Base-by-base conservation (phyloP, 306 rosid species). In the Citrullus amarus region DNA sequence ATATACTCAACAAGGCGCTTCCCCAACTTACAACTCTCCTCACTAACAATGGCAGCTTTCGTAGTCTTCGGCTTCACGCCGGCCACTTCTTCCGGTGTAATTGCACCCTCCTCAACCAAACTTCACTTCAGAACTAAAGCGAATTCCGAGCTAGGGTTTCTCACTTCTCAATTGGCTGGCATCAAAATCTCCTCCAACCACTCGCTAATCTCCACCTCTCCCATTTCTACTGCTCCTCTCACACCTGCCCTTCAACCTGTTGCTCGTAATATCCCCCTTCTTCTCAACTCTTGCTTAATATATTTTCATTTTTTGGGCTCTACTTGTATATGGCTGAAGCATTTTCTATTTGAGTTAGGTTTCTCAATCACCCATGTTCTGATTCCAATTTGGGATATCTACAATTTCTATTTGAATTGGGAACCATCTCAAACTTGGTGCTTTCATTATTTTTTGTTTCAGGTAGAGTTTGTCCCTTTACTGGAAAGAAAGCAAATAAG, bases 401-500 rank as follows among this genome's bases (percentile, higher is more conserved):
- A 16, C 0, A 67, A 39, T 67, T 41, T 15, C 9, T 53, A 10
- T 44, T 44, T 44, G 12, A 44, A 6, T 44, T 75, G 60, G 72
- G 65, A 20, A 15, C 8, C 79, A 59, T 77, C 20, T 75, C 22
- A 15, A 30, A 25, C 30, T 50, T 41, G 5, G 54, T 48, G 56
- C 34, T 10, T n/a, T 11, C 16, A 6, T 68, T 10, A 10, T 68
- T 68, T n/a, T 1, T 0, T 68, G 32, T 46, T 70, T 77, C 88
- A 95, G 97, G 86, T 79, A 89, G 98, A 79, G 70, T 95, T 36
- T 95, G 98, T 50, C 98, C 96, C 34, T 85, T 95, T 78, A 92
- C 97, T 36, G 97, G 97, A 73, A 95, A 95, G 87, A 95, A 95
- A 87, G 81, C 98, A 18, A 95, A 92, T 83, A 92, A 63, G 87